Percentiles rank a stretch among this genome's conserved stretches.
These are phyloP conservation scores for Sarocladium oryzae DNA, from an alignment of 2,329 filamentous ascomycete species.

Conservation along the genomic window DNA sequence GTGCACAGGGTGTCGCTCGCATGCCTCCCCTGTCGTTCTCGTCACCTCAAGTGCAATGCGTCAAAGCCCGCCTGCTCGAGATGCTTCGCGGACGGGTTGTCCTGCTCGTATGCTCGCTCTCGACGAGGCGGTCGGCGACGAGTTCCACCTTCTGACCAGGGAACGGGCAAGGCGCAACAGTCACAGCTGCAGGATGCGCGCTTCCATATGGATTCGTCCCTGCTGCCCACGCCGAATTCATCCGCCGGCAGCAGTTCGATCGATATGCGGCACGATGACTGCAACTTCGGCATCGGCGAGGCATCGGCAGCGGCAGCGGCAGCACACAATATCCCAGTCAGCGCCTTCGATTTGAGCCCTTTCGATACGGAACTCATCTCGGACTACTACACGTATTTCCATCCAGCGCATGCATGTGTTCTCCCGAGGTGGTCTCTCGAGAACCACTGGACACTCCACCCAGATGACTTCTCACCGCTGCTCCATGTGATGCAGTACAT, in stretches of 20 bases:
- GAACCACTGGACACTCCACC: constrained; percentile 13
- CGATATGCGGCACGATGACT: neutral
- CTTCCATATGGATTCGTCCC: neutral
- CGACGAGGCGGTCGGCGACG: neutral
- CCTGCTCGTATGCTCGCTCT: neutral
- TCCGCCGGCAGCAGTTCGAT: neutral
- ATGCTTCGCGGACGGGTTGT: neutral
- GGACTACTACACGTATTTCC: constrained; percentile 50
- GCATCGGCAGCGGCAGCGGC: no score
- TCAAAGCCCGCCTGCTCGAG: neutral
- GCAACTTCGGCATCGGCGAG: no score
- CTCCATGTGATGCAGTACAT: constrained; percentile 50
- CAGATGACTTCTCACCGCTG: constrained; percentile 24
- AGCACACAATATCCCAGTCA: neutral
- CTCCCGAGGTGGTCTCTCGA: constrained; percentile 44
- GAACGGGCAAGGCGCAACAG: neutral
- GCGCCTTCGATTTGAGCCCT: neutral
- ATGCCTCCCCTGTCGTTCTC: constrained; percentile 1
- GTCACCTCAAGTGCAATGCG: constrained; percentile 5
- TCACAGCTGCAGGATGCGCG: neutral
- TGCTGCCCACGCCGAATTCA: neutral
- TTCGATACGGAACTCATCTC: constrained; percentile 1
- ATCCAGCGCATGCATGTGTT: constrained; percentile 51
- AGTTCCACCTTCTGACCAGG: neutral
- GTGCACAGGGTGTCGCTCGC: neutral